These are phyloP conservation scores for Terana coerulea DNA, from an alignment of 768 basidiomycete genomes.

Conservation along the genomic window DNA sequence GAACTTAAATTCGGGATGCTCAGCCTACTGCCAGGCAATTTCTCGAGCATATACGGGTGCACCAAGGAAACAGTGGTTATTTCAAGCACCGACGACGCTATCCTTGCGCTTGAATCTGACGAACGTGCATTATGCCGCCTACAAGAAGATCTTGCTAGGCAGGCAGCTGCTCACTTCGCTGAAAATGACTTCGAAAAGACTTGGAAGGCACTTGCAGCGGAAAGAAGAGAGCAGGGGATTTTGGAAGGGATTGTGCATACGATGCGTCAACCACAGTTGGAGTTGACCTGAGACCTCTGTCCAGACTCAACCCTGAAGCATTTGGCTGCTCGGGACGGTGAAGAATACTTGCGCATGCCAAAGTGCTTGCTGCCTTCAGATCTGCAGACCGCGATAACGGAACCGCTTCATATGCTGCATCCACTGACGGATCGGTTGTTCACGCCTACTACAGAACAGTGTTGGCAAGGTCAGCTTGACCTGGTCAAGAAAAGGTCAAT, in stretches of 20 bases:
- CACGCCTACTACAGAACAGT: neutral
- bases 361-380: neutral
- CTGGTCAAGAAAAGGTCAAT: no score
- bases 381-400: neutral
- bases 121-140: neutral
- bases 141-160: conserved; percentile 1
- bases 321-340: neutral
- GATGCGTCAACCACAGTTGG: conserved; percentile 6
- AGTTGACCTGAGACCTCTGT: neutral
- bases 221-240: neutral
- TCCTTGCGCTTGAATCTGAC: neutral
- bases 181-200: conserved; percentile 4
- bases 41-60: no score
- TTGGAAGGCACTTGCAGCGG: neutral
- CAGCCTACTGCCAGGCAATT: no score
- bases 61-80: neutral
- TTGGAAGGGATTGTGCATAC: conserved; percentile 5
- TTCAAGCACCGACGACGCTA: neutral
- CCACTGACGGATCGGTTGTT: neutral
- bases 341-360: conserved; percentile 1
- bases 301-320: conserved; percentile 3
- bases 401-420: conserved; percentile 6
- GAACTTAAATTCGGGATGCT: neutral
- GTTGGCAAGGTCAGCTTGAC: no score
- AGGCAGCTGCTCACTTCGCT: neutral